Evolutionary conservation across 441 rosid genomes (phyloP), one percentile per base, ranked within the genome.

Genomic region (Hura crepitans): DNA sequence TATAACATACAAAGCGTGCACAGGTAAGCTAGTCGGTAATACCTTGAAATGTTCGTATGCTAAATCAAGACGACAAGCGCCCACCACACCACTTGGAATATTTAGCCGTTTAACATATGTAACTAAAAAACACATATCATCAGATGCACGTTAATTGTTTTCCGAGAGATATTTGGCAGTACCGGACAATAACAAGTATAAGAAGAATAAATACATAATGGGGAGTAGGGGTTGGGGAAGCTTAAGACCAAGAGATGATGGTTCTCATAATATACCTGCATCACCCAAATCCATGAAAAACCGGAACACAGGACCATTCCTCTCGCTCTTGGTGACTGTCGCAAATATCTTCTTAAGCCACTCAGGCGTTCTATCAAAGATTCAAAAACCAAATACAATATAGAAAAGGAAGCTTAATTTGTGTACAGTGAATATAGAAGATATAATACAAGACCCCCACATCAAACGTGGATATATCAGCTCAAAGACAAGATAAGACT

Each of bases 21-120:
- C 11, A 63, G 63, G 60, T 66, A 65, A 43, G 63, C 62, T 25
- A 69, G 73, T 43, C 28, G 74, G 39, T 55, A 66, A 56, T 86
- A 92, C 99, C 99, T 95, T 95, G 82, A 95, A 95, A 80, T 92
- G 97, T 69, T 92, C 96, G 70, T 88, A 95, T 23, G 99, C 97
- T 79, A 92, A 82, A 84, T 92, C 96, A 80, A 95, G 93, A 18
- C 92, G 93, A 80, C 97, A 95, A 74, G 99, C 90, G 54, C 99
- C 99, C 74, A 92, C 99, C 69, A 92, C 92, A 6, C 99, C 99
- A 49, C 91, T 95, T 13, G 97, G 97, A 80, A 90, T 90, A 76
- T 95, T 90, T 62, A 92, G 86, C 73, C 86, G 87, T 64, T 89
- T 90, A 63, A 92, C 97, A 73, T 92, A 95, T 13, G 93, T 62